A percentile compares a stretch with the other conserved stretches of the same genome.
Conservation (phyloP, 2,329 filamentous ascomycete species). For the Aspergillus sp. region DNA sequence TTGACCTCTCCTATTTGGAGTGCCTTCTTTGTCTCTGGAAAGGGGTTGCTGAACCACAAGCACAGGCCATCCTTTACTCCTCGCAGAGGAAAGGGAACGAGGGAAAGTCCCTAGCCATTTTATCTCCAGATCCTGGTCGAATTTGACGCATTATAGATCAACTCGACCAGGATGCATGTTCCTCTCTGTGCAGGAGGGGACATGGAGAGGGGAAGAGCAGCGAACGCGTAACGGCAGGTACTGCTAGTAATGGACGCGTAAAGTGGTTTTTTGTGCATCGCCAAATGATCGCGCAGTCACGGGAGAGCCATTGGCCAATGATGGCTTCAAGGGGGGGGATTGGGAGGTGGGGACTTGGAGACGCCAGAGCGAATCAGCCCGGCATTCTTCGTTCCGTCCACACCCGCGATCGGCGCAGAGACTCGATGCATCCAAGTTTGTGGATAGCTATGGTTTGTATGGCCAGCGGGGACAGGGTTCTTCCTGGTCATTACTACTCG, state of each 20-base stretch:
- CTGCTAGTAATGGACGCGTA: conserved; percentile 28
- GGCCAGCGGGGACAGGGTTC: background rate
- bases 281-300: conserved; percentile 43
- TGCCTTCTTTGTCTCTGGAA: background rate
- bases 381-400: background rate
- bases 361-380: background rate
- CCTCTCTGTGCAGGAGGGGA: background rate
- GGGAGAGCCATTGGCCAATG: conserved; percentile 28
- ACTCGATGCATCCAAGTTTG: conserved; percentile 1
- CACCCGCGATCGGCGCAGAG: background rate
- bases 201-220: conserved; percentile 22
- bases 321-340: background rate
- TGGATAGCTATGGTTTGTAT: background rate
- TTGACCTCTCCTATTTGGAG: conserved; percentile 5
- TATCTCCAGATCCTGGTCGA: background rate
- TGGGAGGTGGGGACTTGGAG: background rate
- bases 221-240: conserved; percentile 30
- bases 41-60: background rate
- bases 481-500: background rate
- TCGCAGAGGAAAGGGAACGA: background rate
- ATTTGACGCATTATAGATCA: background rate
- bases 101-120: background rate
- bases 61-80: background rate
- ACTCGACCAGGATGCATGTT: background rate
- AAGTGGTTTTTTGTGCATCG: conserved; percentile 33